Conservation (phyloP, 495 filamentous ascomycete species). For the Clohesyomyces aquaticus region DNA sequence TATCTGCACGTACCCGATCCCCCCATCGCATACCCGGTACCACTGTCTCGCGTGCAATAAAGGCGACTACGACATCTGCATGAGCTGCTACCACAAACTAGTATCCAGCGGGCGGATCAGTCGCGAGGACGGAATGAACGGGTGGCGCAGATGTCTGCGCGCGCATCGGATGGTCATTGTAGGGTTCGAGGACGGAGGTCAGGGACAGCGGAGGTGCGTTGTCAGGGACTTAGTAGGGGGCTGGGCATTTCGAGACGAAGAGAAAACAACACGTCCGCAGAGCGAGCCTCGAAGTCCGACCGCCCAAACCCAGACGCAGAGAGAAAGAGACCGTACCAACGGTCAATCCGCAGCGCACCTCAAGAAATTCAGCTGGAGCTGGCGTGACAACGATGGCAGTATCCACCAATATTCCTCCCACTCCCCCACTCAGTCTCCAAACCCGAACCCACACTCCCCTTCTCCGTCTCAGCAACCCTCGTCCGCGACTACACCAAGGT, state of each 20-base stretch:
- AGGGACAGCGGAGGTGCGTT: constrained; percentile 60
- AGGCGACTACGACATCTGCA: constrained; percentile 85
- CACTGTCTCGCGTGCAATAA: constrained; percentile 72
- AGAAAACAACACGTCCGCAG: too few relatives aligned
- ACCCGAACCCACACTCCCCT: neutral
- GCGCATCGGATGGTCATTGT: constrained; percentile 88
- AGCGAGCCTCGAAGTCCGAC: too few relatives aligned
- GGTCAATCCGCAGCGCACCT: too few relatives aligned
- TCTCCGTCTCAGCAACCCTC: too few relatives aligned
- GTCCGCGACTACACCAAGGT: constrained; percentile 41
- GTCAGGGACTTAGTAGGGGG: constrained; percentile 76
- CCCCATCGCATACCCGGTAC: constrained; percentile 66
- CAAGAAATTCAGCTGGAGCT: too few relatives aligned
- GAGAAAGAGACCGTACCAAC: too few relatives aligned
- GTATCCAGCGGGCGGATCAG: constrained; percentile 64
- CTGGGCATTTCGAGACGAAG: constrained; percentile 57
- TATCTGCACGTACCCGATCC: constrained; percentile 71
- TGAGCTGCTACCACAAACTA: constrained; percentile 70
- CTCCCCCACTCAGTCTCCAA: neutral
- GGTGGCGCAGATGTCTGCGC: constrained; percentile 77
- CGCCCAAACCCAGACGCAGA: too few relatives aligned
- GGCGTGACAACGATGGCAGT: constrained; percentile 41
- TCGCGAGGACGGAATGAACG: constrained; percentile 71
- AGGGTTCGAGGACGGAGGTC: constrained; percentile 66
- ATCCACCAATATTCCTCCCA: constrained; percentile 42